Conservation (phyloP, 2,329 filamentous ascomycete genomes). For the Epichloe gansuensis region DNA sequence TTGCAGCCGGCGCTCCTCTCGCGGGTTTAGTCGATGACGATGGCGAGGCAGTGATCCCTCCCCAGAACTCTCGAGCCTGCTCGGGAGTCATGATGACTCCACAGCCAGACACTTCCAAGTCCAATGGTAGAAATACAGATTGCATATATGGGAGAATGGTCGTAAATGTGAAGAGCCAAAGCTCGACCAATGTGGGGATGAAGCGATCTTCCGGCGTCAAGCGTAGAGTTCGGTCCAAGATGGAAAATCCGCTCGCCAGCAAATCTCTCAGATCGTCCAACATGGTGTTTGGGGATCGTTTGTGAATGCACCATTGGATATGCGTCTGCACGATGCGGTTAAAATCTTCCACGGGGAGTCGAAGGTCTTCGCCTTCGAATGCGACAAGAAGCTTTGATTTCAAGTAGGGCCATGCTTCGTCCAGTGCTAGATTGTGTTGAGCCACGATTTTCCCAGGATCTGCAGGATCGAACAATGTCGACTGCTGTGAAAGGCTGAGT, state of each 20-base stretch:
- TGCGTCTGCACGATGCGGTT: constrained; percentile 71
- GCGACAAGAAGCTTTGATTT: constrained; percentile 65
- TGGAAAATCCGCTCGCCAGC: constrained; percentile 69
- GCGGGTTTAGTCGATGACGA: constrained; percentile 20
- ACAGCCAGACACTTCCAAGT: constrained; percentile 81
- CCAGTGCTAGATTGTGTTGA: constrained; percentile 56
- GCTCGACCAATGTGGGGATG: constrained; percentile 81
- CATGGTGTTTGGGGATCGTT: constrained; percentile 56
- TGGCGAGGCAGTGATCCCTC: constrained; percentile 44
- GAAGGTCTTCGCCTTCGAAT: constrained; percentile 70
- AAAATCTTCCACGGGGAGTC: constrained; percentile 72
- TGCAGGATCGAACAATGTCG: constrained; percentile 38
- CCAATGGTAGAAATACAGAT: constrained; percentile 84
- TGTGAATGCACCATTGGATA: constrained; percentile 65
- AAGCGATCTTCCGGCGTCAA: constrained; percentile 73
- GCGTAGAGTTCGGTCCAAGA: constrained; percentile 71
- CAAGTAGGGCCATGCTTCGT: constrained; percentile 74
- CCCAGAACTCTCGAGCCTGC: constrained; percentile 86
- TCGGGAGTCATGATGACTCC: constrained; percentile 67
- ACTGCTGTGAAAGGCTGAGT: constrained; percentile 30
- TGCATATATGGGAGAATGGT: constrained; percentile 87
- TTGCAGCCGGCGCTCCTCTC: constrained; percentile 35
- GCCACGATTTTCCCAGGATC: constrained; percentile 45
- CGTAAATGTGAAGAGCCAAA: constrained; percentile 90
- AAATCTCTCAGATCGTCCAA: constrained; percentile 68